Evolutionary conservation across 2,329 filamentous ascomycete genomes (phyloP).

Genomic region (Aspergillus sp.): DNA sequence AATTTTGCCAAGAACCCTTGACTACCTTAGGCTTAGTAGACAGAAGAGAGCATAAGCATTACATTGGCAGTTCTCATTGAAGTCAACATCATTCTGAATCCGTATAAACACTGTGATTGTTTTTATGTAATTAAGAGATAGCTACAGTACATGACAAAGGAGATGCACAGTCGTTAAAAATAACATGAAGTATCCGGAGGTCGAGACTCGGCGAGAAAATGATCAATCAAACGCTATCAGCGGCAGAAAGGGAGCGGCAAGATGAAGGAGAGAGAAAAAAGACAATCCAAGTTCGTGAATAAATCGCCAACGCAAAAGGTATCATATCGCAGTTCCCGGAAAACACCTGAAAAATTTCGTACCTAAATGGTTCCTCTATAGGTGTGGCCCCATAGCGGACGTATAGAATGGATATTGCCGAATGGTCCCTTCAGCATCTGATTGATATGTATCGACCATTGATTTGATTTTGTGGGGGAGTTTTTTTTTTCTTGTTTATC

Average conservation of each 20-base stretch:
- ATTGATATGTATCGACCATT: not conserved
- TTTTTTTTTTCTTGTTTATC: constrained; percentile 1
- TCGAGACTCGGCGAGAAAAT: constrained; percentile 7
- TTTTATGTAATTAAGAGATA: constrained; percentile 13
- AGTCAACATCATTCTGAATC: not conserved
- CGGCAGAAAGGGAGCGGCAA: constrained; percentile 9
- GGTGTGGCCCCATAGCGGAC: constrained; percentile 9
- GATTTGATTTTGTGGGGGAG: not conserved
- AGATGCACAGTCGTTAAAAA: constrained; percentile 24
- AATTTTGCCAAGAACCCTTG: not conserved
- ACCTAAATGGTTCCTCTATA: constrained; percentile 10
- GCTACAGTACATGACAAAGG: constrained; percentile 19
- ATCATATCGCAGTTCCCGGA: constrained; percentile 30
- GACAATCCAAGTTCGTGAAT: constrained; percentile 16
- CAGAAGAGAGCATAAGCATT: too few species aligned
- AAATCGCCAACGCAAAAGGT: constrained; percentile 27
- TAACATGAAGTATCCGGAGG: constrained; percentile 14
- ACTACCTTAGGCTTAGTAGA: too few species aligned
- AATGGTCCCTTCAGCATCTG: not conserved
- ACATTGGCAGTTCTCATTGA: too few species aligned
- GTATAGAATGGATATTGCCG: constrained; percentile 13
- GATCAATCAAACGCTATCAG: constrained; percentile 19
- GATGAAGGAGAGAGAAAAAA: constrained; percentile 4
- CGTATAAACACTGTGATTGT: constrained; percentile 6
- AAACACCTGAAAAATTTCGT: constrained; percentile 17